Evolutionary conservation across 441 rosid species (phyloP).

Genomic region (Brassica balearica): DNA sequence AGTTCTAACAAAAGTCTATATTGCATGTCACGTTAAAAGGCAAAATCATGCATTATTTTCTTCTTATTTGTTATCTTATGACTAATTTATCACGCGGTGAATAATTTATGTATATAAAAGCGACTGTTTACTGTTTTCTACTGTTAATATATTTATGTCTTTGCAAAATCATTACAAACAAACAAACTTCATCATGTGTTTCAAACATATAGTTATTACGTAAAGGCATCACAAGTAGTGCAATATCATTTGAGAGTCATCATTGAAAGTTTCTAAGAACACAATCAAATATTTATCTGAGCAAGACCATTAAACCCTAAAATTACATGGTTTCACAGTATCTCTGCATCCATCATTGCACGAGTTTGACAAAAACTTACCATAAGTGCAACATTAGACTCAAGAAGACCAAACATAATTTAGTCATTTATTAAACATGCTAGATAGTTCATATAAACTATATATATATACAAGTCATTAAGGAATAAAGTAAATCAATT

Average conservation of each 20-base stretch:
- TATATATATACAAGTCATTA: neutral
- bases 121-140: constrained; percentile 30
- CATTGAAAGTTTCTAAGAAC: neutral
- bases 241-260: constrained; percentile 7
- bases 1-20: constrained; percentile 40
- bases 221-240: neutral
- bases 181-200: constrained; percentile 12
- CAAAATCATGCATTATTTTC: constrained; percentile 29
- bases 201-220: neutral
- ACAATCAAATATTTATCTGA: too few species aligned
- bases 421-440: neutral
- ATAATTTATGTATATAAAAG: constrained; percentile 8
- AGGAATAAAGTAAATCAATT: neutral
- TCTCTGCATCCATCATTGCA: too few species aligned
- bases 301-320: too few species aligned
- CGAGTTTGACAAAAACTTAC: too few species aligned
- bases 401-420: too few species aligned
- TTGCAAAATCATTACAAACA: constrained; percentile 28
- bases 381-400: too few species aligned
- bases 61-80: constrained; percentile 20
- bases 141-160: constrained; percentile 26
- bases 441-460: neutral
- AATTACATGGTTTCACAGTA: too few species aligned
- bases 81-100: constrained; percentile 27
- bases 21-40: constrained; percentile 42